Evolutionary conservation across 192 early-diverging fungal genomes (phyloP).

Genomic region (Spizellomyces sp.): DNA sequence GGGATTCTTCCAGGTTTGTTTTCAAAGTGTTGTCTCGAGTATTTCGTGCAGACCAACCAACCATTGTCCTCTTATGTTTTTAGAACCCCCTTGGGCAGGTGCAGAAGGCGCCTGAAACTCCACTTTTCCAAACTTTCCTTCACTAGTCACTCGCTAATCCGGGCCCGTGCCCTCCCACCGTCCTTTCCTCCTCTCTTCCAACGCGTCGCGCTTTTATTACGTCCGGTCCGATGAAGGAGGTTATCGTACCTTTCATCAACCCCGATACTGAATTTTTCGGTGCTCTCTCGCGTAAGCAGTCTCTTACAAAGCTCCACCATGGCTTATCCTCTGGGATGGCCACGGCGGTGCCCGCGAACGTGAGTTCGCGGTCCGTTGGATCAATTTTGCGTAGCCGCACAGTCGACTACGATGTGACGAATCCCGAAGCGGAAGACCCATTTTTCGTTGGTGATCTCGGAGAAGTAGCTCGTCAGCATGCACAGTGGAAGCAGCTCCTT

Average conservation of each 20-base stretch:
- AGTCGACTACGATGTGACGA: constrained; percentile 23
- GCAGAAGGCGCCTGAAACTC: constrained; percentile 16
- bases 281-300: constrained; percentile 1
- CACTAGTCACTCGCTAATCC: background rate
- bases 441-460: constrained; percentile 97
- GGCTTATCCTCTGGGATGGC: background rate
- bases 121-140: background rate
- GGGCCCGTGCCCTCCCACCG: background rate
- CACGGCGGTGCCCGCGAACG: background rate
- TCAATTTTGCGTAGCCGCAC: constrained; percentile 36
- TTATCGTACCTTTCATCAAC: constrained; percentile 13
- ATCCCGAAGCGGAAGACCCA: constrained; percentile 66
- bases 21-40: background rate
- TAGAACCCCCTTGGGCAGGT: constrained; percentile 37
- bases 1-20: constrained; percentile 30
- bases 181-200: constrained; percentile 9
- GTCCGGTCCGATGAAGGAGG: constrained; percentile 32
- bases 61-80: background rate
- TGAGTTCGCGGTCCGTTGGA: constrained; percentile 32
- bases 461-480: constrained; percentile 84
- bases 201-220: constrained; percentile 1
- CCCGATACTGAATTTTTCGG: background rate
- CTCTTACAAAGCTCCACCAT: background rate
- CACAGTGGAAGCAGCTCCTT: constrained; percentile 78
- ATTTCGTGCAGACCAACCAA: background rate